Evolutionary conservation across 2,329 filamentous ascomycete genomes (phyloP).

Genomic region (Calonectria crousiana): DNA sequence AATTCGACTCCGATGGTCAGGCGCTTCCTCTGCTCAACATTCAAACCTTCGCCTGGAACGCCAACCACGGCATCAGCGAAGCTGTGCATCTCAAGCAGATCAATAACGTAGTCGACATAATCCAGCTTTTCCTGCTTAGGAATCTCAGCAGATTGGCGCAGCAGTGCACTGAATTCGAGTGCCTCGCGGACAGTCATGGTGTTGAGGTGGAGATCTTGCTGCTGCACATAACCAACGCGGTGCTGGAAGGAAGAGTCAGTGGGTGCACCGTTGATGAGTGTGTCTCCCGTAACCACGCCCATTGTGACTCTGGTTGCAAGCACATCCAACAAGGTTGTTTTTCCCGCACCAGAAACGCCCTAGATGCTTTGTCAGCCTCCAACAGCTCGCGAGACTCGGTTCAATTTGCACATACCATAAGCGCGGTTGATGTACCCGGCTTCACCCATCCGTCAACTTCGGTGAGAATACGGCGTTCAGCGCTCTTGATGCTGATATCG

Average conservation of each 20-base stretch:
- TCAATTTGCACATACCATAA: constrained; percentile 71
- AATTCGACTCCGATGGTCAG: constrained; percentile 95
- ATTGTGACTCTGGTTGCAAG: constrained; percentile 88
- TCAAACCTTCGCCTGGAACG: constrained; percentile 87
- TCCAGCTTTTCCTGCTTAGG: constrained; percentile 81
- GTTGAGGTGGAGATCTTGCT: constrained; percentile 88
- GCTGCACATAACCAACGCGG: constrained; percentile 91
- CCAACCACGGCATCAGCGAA: constrained; percentile 93
- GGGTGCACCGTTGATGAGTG: constrained; percentile 74
- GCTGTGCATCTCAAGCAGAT: constrained; percentile 88
- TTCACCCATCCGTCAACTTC: constrained; percentile 94
- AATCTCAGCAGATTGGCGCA: constrained; percentile 84
- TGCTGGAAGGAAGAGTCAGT: constrained; percentile 88
- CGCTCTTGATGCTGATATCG: constrained; percentile 80
- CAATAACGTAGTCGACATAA: constrained; percentile 92
- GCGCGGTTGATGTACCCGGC: constrained; percentile 87
- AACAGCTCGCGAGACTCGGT: no score
- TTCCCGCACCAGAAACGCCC: constrained; percentile 90
- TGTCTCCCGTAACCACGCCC: constrained; percentile 88
- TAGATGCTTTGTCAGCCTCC: not conserved
- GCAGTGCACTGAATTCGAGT: constrained; percentile 84
- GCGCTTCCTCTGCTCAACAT: constrained; percentile 78
- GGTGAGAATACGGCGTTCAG: constrained; percentile 81
- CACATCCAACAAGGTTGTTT: constrained; percentile 89
- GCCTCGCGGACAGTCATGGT: constrained; percentile 91